Conservation (phyloP, 768 basidiomycete species). For the Podaxis pistillaris region DNA sequence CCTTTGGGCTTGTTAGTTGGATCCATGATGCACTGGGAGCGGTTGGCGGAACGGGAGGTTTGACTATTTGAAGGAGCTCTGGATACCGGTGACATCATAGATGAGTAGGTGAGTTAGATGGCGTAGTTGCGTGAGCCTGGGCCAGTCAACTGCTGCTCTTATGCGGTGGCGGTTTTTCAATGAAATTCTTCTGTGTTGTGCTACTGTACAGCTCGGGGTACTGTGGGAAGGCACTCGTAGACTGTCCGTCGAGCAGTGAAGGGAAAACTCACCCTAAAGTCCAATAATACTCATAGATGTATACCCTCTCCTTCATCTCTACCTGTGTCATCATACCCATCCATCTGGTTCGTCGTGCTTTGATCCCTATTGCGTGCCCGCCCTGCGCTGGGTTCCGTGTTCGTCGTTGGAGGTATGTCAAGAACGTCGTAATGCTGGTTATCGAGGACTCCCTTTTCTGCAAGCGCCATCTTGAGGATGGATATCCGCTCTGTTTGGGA, state of each 20-base stretch:
- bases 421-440: slow-evolving; percentile 47
- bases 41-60: background rate
- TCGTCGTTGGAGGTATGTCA: background rate
- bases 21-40: slow-evolving; percentile 33
- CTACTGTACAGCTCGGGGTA: background rate
- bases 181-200: background rate
- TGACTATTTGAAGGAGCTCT: slow-evolving; percentile 5
- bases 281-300: background rate
- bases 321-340: background rate
- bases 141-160: background rate
- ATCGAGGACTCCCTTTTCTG: slow-evolving; percentile 53
- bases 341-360: background rate
- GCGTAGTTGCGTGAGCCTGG: background rate
- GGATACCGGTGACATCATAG: slow-evolving; percentile 1
- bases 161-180: background rate
- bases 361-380: background rate
- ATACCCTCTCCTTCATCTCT: slow-evolving; percentile 3
- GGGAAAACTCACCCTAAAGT: background rate
- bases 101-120: background rate
- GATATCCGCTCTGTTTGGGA: slow-evolving; percentile 77
- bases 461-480: slow-evolving; percentile 65
- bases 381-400: background rate
- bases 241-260: background rate
- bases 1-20: slow-evolving; percentile 45
- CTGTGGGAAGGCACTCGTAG: too few relatives aligned